These are phyloP conservation scores for Parsonsia alboflavescens DNA, from an alignment of 257 asterid genomes.

Conservation along the genomic window DNA sequence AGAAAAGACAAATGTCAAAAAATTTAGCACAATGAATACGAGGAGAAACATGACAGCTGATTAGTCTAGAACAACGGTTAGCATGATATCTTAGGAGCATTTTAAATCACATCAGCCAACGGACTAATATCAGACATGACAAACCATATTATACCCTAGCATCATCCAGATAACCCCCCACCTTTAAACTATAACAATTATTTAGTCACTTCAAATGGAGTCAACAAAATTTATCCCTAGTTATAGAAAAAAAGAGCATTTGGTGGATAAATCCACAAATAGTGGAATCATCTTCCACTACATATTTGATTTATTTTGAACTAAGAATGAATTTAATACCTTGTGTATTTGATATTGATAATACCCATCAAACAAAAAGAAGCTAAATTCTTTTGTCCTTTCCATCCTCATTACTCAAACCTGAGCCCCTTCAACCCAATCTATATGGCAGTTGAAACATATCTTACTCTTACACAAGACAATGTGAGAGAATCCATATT, in stretches of 20 bases:
- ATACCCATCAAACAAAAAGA: background rate
- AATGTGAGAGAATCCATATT: background rate
- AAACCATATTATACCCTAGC: constrained; percentile 1
- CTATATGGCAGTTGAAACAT: background rate
- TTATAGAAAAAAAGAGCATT: background rate
- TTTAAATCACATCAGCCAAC: background rate
- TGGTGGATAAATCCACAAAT: background rate
- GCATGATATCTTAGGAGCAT: background rate
- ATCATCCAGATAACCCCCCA: background rate
- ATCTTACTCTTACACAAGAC: background rate
- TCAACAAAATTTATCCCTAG: background rate
- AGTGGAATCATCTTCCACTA: background rate
- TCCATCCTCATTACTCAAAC: background rate
- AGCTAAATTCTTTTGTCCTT: background rate
- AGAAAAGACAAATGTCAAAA: background rate
- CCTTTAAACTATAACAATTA: background rate
- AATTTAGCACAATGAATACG: no score
- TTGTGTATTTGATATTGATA: background rate
- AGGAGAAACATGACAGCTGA: background rate
- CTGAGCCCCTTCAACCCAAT: background rate
- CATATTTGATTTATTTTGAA: background rate
- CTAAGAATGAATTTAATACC: background rate
- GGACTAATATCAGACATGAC: background rate
- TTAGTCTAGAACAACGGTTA: background rate
- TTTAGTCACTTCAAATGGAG: background rate